Conservation (phyloP, 192 early-diverging fungal species). For the Phycomyces blakesleeanus region DNA sequence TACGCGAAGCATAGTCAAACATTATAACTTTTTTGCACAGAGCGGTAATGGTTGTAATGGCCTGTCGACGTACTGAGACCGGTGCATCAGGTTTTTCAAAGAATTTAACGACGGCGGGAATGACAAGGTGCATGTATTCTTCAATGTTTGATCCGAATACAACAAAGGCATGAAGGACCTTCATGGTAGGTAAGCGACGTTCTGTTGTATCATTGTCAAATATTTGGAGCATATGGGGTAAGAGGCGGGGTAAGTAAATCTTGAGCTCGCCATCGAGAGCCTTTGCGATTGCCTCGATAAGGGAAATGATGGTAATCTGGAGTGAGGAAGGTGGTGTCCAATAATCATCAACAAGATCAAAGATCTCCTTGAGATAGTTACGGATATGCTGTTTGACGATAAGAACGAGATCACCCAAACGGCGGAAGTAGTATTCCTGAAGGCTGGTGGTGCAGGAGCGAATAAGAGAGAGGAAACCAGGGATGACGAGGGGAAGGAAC, state of each 20-base stretch:
- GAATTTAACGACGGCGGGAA: conserved; percentile 76
- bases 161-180: conserved; percentile 73
- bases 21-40: conserved; percentile 78
- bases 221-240: conserved; percentile 82
- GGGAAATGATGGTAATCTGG: conserved; percentile 78
- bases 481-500: conserved; percentile 89
- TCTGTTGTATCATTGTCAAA: conserved; percentile 79
- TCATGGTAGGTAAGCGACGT: conserved; percentile 55
- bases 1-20: conserved; percentile 80
- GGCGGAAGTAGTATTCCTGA: conserved; percentile 89
- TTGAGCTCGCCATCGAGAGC: conserved; percentile 89
- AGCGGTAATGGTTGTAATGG: conserved; percentile 68
- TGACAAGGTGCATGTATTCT: conserved; percentile 87
- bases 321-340: conserved; percentile 66
- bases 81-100: conserved; percentile 74
- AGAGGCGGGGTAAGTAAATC: conserved; percentile 70
- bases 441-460: conserved; percentile 68
- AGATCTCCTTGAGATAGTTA: conserved; percentile 77
- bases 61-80: conserved; percentile 51
- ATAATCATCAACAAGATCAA: conserved; percentile 74
- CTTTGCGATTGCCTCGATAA: conserved; percentile 82
- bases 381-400: conserved; percentile 88
- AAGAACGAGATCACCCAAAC: conserved; percentile 74
- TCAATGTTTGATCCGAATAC: conserved; percentile 86
- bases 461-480: conserved; percentile 88